phyloP scores from a whole-genome alignment of 1,284 basidiomycete species.

The Coniophora puteana region DNA sequence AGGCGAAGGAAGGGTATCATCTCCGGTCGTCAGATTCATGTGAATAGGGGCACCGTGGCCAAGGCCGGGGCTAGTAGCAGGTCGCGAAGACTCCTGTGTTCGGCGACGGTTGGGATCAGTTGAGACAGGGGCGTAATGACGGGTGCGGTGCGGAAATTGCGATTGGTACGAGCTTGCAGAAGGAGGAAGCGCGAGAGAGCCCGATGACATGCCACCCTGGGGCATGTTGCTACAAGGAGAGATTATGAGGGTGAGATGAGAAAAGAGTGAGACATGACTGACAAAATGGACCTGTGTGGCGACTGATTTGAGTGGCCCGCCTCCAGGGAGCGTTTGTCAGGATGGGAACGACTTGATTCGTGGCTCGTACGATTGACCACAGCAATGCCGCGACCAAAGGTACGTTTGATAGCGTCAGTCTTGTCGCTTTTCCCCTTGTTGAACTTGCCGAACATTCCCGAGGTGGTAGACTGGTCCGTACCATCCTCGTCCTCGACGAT shows the following conservation, averaged over 20 bases:
- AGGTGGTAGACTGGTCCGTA: slow-evolving; percentile 29
- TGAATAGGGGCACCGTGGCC: slow-evolving; percentile 2
- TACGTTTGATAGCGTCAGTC: slow-evolving; percentile 36
- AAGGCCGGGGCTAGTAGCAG: slow-evolving; percentile 8
- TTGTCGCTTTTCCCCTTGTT: slow-evolving; percentile 29
- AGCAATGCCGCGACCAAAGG: slow-evolving; percentile 43
- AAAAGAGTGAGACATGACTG: slow-evolving; percentile 30
- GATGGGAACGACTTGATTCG: slow-evolving; percentile 55
- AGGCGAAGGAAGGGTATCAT: slow-evolving; percentile 9
- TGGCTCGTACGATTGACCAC: slow-evolving; percentile 51
- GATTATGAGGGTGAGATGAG: slow-evolving; percentile 2
- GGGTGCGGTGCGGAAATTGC: slow-evolving; percentile 20
- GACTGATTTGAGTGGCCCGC: slow-evolving; percentile 43
- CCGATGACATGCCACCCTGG: slow-evolving; percentile 58
- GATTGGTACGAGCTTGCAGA: too few species aligned
- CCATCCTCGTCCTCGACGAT: slow-evolving; percentile 46
- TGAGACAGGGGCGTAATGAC: slow-evolving; percentile 7
- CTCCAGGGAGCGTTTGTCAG: slow-evolving; percentile 58
- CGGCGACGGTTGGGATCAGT: slow-evolving; percentile 3
- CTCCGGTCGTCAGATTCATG: slow-evolving; percentile 7
- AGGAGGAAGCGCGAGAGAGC: too few species aligned
- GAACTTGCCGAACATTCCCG: slow-evolving; percentile 25
- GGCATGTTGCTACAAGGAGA: slow-evolving; percentile 39
- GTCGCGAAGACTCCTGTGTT: slow-evolving; percentile 8
- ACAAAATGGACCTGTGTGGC: slow-evolving; percentile 58